phyloP scores from a whole-genome alignment of 2,329 filamentous ascomycete genomes.

The Purpureocillium takamizusanense region DNA sequence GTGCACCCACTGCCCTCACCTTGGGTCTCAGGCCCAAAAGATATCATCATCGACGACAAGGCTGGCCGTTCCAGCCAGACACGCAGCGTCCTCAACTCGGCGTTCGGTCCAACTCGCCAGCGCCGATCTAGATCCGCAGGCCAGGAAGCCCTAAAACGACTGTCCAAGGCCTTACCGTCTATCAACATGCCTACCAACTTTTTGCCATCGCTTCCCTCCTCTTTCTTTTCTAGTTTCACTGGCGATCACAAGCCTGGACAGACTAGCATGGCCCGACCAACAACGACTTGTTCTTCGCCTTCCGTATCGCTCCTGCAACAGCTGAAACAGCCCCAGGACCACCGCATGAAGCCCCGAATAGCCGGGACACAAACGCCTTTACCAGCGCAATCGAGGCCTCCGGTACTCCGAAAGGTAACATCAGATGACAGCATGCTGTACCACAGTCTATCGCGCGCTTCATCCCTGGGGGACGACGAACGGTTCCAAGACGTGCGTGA shows the following conservation, averaged over 20 bases:
- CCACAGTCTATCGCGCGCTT: conserved; percentile 66
- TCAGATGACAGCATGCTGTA: conserved; percentile 69
- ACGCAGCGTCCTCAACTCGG: conserved; percentile 28
- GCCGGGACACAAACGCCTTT: not conserved
- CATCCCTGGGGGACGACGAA: conserved; percentile 76
- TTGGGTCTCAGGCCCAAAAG: conserved; percentile 17
- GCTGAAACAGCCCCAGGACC: not conserved
- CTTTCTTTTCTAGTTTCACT: conserved; percentile 26
- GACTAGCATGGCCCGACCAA: not conserved
- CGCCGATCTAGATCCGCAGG: conserved; percentile 46
- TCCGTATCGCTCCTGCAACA: conserved; percentile 2
- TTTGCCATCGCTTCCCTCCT: conserved; percentile 33
- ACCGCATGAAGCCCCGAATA: not conserved
- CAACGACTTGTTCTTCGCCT: not conserved
- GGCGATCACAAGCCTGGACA: conserved; percentile 12
- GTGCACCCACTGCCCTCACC: conserved; percentile 15
- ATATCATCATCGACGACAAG: conserved; percentile 6
- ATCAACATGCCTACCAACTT: conserved; percentile 25
- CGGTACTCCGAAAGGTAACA: conserved; percentile 21
- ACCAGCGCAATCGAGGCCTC: conserved; percentile 10
- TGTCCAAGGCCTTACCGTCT: conserved; percentile 49
- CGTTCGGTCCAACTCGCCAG: conserved; percentile 37
- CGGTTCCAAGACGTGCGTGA: conserved; percentile 72
- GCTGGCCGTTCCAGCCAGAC: conserved; percentile 14
- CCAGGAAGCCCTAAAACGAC: conserved; percentile 45